Percentiles rank a stretch among this genome's conserved stretches.
Conservation (phyloP, 345 rosid genomes). For the Hibiscus mutabilis region DNA sequence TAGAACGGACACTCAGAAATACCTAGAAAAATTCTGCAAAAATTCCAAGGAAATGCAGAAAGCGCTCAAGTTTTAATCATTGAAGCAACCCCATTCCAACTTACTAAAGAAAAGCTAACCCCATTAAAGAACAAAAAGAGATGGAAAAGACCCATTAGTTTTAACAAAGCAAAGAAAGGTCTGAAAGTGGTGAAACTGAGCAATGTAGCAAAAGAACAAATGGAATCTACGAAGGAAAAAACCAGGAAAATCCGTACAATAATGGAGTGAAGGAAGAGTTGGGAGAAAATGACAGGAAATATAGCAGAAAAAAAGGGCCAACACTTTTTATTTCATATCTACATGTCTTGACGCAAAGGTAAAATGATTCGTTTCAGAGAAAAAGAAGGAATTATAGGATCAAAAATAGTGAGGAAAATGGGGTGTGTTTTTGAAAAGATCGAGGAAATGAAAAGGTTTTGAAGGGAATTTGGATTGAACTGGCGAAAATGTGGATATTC, state of each 20-base stretch:
- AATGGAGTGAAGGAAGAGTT: slow-evolving; percentile 2
- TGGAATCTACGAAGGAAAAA: background rate
- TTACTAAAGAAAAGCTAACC: background rate
- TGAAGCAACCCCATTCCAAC: background rate
- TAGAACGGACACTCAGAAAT: slow-evolving; percentile 10
- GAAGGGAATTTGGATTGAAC: background rate
- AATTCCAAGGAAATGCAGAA: background rate
- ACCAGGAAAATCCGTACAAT: background rate
- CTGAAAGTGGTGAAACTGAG: slow-evolving; percentile 17
- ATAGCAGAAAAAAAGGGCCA: background rate
- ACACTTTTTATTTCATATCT: background rate
- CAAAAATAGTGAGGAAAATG: background rate
- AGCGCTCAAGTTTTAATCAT: background rate
- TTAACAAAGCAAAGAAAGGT: slow-evolving; percentile 13
- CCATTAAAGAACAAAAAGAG: slow-evolving; percentile 18
- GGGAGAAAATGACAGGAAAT: slow-evolving; percentile 7
- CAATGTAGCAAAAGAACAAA: slow-evolving; percentile 16
- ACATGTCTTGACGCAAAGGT: slow-evolving; percentile 27
- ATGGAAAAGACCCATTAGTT: background rate
- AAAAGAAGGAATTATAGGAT: background rate
- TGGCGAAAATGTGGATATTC: background rate
- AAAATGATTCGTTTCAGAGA: slow-evolving; percentile 18
- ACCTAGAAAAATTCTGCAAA: background rate
- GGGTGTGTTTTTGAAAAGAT: background rate
- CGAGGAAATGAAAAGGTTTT: slow-evolving; percentile 1